These are phyloP conservation scores for Suillus subaureus DNA, from an alignment of 768 basidiomycete species.

Conservation along the genomic window DNA sequence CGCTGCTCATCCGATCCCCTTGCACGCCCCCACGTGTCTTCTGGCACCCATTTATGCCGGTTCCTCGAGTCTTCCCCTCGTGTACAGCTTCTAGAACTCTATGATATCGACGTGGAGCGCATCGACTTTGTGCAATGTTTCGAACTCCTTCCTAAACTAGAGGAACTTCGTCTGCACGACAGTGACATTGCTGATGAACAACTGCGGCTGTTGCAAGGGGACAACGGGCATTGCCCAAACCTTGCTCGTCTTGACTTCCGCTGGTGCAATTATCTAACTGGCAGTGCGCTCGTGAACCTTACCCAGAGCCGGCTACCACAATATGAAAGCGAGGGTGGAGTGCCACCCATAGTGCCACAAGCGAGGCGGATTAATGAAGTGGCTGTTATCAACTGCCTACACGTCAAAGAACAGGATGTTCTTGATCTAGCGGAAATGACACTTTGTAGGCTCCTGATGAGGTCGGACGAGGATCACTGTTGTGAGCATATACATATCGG, in stretches of 20 bases:
- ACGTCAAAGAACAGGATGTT: slow-evolving; percentile 56
- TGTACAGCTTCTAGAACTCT: slow-evolving; percentile 47
- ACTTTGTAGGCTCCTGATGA: slow-evolving; percentile 48
- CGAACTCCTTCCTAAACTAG: slow-evolving; percentile 39
- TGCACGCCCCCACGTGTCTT: slow-evolving; percentile 28
- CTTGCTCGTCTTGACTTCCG: slow-evolving; percentile 54
- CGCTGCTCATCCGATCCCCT: slow-evolving; percentile 37
- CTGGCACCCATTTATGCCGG: slow-evolving; percentile 31
- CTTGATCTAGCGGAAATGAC: slow-evolving; percentile 50
- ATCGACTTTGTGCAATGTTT: slow-evolving; percentile 40
- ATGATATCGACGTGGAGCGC: slow-evolving; percentile 48
- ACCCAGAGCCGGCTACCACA: slow-evolving; percentile 41
- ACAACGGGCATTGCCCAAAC: slow-evolving; percentile 45
- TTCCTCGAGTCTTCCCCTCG: slow-evolving; percentile 35
- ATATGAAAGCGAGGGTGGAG: neutral
- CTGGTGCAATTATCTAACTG: slow-evolving; percentile 60
- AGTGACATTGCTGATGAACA: slow-evolving; percentile 55
- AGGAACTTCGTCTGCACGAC: slow-evolving; percentile 57
- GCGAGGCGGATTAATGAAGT: slow-evolving; percentile 43
- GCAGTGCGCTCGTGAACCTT: slow-evolving; percentile 51
- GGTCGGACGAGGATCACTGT: slow-evolving; percentile 49
- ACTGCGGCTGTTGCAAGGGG: slow-evolving; percentile 40
- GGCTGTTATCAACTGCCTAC: slow-evolving; percentile 58
- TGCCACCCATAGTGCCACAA: slow-evolving; percentile 1
- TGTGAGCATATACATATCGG: slow-evolving; percentile 41